A percentile compares a stretch with the other conserved stretches of the same genome.
phyloP scores from a whole-genome alignment of 2,329 filamentous ascomycete species.

The Penicillium griseofulvum region DNA sequence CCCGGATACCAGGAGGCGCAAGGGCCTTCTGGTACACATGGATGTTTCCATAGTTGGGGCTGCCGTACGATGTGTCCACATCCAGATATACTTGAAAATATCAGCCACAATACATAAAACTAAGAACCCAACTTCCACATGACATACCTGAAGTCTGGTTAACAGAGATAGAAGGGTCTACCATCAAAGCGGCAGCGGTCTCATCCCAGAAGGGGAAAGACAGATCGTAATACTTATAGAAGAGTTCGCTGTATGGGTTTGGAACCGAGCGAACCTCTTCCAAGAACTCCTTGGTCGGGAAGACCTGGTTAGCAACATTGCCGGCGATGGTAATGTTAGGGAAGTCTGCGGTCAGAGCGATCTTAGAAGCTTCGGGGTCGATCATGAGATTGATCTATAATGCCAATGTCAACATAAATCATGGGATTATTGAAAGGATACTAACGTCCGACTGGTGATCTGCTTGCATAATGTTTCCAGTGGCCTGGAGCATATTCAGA shows the following conservation, averaged over 20 bases:
- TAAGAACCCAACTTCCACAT: not conserved
- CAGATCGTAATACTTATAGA: slow-evolving; percentile 41
- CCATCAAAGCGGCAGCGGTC: slow-evolving; percentile 41
- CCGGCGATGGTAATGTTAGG: slow-evolving; percentile 48
- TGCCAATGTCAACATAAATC: not conserved
- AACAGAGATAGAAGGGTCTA: slow-evolving; percentile 39
- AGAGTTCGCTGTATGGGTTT: slow-evolving; percentile 41
- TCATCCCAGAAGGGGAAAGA: slow-evolving; percentile 49
- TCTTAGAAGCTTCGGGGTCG: slow-evolving; percentile 52
- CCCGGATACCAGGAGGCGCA: slow-evolving; percentile 1
- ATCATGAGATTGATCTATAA: slow-evolving; percentile 50
- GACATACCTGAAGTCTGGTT: slow-evolving; percentile 37
- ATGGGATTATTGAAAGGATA: not conserved
- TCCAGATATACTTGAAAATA: slow-evolving; percentile 20
- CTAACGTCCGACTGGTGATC: not conserved
- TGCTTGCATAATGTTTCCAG: slow-evolving; percentile 13
- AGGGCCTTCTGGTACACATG: no score
- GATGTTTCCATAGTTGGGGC: no score
- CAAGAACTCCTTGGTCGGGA: slow-evolving; percentile 38
- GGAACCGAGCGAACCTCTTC: slow-evolving; percentile 37
- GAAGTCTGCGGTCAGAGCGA: slow-evolving; percentile 49
- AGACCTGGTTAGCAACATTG: slow-evolving; percentile 51
- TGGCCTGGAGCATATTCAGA: slow-evolving; percentile 37
- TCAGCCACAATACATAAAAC: not conserved
- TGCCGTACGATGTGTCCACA: no score